Evolutionary conservation across 768 basidiomycete species (phyloP), one percentile per base, ranked within the genome.

Genomic region (Rhizopogon vulgaris): DNA sequence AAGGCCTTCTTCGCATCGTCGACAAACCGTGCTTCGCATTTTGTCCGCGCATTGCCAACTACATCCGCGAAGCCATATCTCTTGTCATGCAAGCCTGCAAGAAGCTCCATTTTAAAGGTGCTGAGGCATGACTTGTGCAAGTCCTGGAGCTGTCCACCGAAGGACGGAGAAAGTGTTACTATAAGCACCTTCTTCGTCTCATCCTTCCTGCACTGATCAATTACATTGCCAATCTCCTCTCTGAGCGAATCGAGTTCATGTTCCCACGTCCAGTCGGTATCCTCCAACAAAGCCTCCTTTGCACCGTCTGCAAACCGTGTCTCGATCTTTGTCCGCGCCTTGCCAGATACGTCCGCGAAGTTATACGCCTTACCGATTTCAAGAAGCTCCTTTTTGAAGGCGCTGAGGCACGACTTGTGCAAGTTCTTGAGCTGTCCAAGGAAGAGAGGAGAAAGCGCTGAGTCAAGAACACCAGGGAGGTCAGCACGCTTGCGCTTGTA

Each of bases 121-220:
- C 79, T 76, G 5, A 96, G 77, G 49, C 81, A 86, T 8, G 73
- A 63, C 66, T 93, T 97, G 74, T 97, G 95, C 41, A 96, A 69
- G 68, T 98, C 98, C 74, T 97, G 97, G 54, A 98, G 78, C 63
- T 98, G 95, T 0, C 94, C 93, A 12, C 95, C 75, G 79, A 92
- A 98, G 14, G 96, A 77, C 1, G 94, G 86, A 1, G 83, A 86
- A 6, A 98, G 82, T 0, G 82, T 80, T 0, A 79, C 72, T 48
- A 88, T 62, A 11, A 99, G 79, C 90, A 94, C 95, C 78, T 99
- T 99, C 78, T 95, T 95, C 43, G 94, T 98, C 72, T 99, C 95
- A 62, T 99, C 96, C 66, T 87, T 90, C 67, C 95, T 79, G 59
- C 87, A 87, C 60, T 91, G 83, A 60, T 94, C 90, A 1, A 91